phyloP scores from a whole-genome alignment of 2,329 filamentous ascomycete species.

The Calonectria pseudoreteaudii region DNA sequence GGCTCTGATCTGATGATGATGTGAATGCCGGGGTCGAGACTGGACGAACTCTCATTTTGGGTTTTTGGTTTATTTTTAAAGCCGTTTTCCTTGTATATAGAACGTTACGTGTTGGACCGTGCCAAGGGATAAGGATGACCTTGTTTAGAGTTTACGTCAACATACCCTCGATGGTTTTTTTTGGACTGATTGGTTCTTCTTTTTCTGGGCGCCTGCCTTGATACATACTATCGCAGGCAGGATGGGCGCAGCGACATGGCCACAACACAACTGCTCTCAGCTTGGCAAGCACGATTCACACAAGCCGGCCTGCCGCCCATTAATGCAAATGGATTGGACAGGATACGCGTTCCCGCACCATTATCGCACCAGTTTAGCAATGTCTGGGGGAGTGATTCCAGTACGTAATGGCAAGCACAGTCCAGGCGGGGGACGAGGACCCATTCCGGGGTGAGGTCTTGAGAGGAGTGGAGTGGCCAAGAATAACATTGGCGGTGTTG shows the following conservation, averaged over 20 bases:
- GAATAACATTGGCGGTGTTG: not conserved
- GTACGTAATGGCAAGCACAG: conserved; percentile 26
- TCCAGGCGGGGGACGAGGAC: conserved; percentile 20
- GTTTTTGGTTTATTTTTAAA: not conserved
- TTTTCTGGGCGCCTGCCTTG: not conserved
- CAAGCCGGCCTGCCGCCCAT: not conserved
- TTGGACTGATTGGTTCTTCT: not conserved
- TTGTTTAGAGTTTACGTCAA: conserved; percentile 6
- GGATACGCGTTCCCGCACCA: not conserved
- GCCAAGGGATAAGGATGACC: not conserved
- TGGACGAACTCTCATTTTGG: not conserved
- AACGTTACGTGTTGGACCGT: not conserved
- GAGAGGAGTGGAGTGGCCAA: not conserved
- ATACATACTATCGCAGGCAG: not conserved
- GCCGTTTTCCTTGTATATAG: not conserved
- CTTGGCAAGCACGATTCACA: not conserved
- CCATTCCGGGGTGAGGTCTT: not conserved
- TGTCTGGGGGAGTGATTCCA: conserved; percentile 17
- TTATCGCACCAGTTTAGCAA: not conserved
- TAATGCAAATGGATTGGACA: not conserved
- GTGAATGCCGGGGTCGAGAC: not conserved
- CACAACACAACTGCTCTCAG: not conserved
- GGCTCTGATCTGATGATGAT: not conserved
- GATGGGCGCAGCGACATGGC: not conserved
- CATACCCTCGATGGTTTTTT: not conserved